These are phyloP conservation scores for Flaveria brownii DNA, from an alignment of 129 eudicot genomes.

Conservation along the genomic window DNA sequence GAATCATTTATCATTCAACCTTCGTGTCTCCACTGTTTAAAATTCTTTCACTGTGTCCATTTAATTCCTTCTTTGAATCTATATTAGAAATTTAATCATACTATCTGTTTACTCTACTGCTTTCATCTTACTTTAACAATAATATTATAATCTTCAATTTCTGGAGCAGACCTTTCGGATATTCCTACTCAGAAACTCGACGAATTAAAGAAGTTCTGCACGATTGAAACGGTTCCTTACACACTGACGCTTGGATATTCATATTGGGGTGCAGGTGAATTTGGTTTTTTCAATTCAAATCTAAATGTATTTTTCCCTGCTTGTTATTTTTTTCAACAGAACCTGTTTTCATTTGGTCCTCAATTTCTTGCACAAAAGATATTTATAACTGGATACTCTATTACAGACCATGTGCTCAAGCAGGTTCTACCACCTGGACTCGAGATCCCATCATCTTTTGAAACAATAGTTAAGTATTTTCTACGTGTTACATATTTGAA, in stretches of 20 bases:
- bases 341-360: not conserved
- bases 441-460: slow-evolving; percentile 94
- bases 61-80: not conserved
- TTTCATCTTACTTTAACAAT: not conserved
- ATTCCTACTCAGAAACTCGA: slow-evolving; percentile 71
- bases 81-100: not conserved
- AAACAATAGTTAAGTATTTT: slow-evolving; percentile 92
- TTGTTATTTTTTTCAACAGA: not conserved
- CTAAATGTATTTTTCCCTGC: not conserved
- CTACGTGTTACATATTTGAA: slow-evolving; percentile 6
- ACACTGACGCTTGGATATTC: slow-evolving; percentile 92
- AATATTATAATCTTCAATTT: not conserved
- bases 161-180: slow-evolving; percentile 70
- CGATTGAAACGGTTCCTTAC: slow-evolving; percentile 80
- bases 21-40: slow-evolving; percentile 3
- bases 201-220: slow-evolving; percentile 60
- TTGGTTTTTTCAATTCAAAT: slow-evolving; percentile 1
- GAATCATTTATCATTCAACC: not conserved
- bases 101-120: not conserved
- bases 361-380: not conserved
- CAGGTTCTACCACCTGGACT: slow-evolving; percentile 90
- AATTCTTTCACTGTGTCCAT: not conserved
- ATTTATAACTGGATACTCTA: too few species aligned
- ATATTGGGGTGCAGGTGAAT: slow-evolving; percentile 93
- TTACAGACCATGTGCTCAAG: slow-evolving; percentile 83